Base-by-base conservation (phyloP, 2,329 filamentous ascomycete species). In the Epichloe hybrida region DNA sequence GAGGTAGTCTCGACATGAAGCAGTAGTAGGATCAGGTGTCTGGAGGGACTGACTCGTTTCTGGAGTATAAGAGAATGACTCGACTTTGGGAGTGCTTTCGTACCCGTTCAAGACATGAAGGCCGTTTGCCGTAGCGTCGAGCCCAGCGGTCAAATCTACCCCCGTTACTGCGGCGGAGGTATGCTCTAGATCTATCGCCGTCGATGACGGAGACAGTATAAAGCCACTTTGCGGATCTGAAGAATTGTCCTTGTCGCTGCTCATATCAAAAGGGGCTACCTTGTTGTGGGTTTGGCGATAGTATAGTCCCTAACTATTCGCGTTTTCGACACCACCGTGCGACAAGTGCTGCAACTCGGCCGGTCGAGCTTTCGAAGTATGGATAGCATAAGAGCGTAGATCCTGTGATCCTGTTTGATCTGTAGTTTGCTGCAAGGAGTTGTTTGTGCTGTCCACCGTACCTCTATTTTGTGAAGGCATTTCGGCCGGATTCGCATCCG, bases 291-390 rank as follows among this genome's bases (percentile, higher is more conserved):
- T 45, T 13, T 39, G 49, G 4, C 36, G 37, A 46, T 49, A 45
- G 23, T 52, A 27, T 12, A 54, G 40, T n/a, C 41, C 51, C 37
- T 48, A 41, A 17, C 48, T 36, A 3, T 43, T 46, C 37, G 44
- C 46, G 9, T 44, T 9, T 9, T 46, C 27, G 15, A 17, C 21
- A 35, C 48, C 50, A 20, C 55, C 47, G 34, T 57, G 48, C 5
- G 53, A 46, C 1, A 52, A 49, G 35, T 57, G 44, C 15, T 56
- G 40, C 5, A 56, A 53, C 38, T 56, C 59, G 3, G 56, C 56
- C 13, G 64, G 62, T 4, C 57, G 58, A 34, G 60, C 54, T 36
- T 66, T 65, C 15, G 57, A 56, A 9, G 53, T 50, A 31, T 52
- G 56, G 40, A 50, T 57, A 27, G 62, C 58, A 5, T 56, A 60